Percentiles rank a stretch among this genome's conserved stretches.
These are phyloP conservation scores for Sphaerobolus stellatus DNA, from an alignment of 1,284 basidiomycete genomes.

Conservation along the genomic window DNA sequence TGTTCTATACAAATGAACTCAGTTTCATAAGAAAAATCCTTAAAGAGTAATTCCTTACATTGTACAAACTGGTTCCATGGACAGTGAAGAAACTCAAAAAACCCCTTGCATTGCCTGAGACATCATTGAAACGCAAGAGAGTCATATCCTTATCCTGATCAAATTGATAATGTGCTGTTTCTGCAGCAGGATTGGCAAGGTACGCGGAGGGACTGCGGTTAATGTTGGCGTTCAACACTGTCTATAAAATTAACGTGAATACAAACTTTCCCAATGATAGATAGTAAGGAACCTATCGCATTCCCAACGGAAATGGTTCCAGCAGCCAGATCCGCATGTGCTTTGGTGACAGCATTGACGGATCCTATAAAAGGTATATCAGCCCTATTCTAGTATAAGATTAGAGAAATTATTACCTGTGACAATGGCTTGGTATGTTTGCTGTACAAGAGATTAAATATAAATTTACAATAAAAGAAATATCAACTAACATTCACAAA, in stretches of 20 bases:
- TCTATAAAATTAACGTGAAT: constrained; percentile 20
- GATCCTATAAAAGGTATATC: constrained; percentile 71
- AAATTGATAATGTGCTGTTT: constrained; percentile 62
- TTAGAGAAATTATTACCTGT: neutral
- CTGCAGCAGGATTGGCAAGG: constrained; percentile 65
- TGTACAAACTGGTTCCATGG: constrained; percentile 77
- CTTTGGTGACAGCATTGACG: constrained; percentile 64
- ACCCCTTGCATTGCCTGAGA: constrained; percentile 55
- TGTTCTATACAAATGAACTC: constrained; percentile 50
- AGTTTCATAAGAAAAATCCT: neutral
- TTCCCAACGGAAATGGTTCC: constrained; percentile 67
- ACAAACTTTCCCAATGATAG: neutral
- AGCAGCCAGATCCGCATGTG: constrained; percentile 60
- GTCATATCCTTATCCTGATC: constrained; percentile 74
- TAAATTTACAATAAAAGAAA: neutral
- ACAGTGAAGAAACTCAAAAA: constrained; percentile 78
- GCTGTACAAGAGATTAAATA: constrained; percentile 9
- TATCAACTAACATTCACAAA: constrained; percentile 49
- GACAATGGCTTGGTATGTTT: constrained; percentile 35
- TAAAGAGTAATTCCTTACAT: too few relatives aligned
- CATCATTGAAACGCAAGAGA: constrained; percentile 62
- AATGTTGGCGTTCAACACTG: constrained; percentile 64
- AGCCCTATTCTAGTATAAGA: constrained; percentile 49
- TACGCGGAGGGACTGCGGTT: constrained; percentile 77
- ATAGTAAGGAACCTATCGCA: constrained; percentile 28